Evolutionary conservation across 148 eudicot species (phyloP).

Genomic region (Chenopodium formosanum): DNA sequence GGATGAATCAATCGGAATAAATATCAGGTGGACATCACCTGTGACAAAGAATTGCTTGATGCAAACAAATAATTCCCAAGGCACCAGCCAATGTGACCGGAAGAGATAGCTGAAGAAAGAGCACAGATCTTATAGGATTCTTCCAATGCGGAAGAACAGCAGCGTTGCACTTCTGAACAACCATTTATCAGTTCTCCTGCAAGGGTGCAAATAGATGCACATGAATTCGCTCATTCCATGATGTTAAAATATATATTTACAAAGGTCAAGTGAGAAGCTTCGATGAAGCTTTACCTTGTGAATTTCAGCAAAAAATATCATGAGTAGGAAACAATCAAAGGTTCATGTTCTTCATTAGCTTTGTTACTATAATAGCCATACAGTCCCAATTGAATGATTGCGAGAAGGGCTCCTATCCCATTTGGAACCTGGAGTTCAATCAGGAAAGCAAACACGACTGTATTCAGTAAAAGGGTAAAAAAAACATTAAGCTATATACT

Average conservation of each 20-base stretch:
- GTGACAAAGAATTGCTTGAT: slow-evolving; percentile 1
- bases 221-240: background rate
- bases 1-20: slow-evolving; percentile 16
- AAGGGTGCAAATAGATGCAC: background rate
- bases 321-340: slow-evolving; percentile 47
- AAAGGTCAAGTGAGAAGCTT: background rate
- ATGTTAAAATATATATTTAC: too few relatives aligned
- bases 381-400: slow-evolving; percentile 57
- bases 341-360: slow-evolving; percentile 44
- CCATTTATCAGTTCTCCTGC: background rate
- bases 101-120: slow-evolving; percentile 6
- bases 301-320: slow-evolving; percentile 18
- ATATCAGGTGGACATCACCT: slow-evolving; percentile 5
- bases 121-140: background rate
- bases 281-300: slow-evolving; percentile 9
- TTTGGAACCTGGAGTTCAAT: slow-evolving; percentile 71
- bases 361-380: slow-evolving; percentile 46
- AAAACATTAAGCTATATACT: background rate
- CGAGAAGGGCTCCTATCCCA: slow-evolving; percentile 75
- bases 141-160: background rate
- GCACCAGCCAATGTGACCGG: background rate
- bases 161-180: background rate
- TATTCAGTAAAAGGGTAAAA: background rate
- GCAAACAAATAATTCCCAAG: background rate
- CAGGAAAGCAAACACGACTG: background rate